These are phyloP conservation scores for Talinum fruticosum DNA, from an alignment of 148 eudicot genomes.

Conservation along the genomic window DNA sequence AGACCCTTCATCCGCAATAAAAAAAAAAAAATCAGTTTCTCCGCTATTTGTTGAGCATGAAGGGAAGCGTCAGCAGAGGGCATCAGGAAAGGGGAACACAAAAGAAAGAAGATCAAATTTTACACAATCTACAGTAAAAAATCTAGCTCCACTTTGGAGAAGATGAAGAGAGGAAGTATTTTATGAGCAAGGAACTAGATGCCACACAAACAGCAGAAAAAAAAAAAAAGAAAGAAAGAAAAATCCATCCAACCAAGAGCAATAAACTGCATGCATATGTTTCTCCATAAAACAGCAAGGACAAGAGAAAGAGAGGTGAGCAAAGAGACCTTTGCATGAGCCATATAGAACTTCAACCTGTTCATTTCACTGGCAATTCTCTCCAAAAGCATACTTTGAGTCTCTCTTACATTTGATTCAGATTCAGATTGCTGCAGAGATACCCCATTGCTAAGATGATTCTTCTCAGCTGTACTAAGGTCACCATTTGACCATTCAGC, in stretches of 20 bases:
- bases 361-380: slow-evolving; percentile 99
- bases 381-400: slow-evolving; percentile 98
- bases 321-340: slow-evolving; percentile 88
- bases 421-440: slow-evolving; percentile 61
- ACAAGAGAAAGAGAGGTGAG: slow-evolving; percentile 27
- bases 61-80: neutral
- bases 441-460: slow-evolving; percentile 59
- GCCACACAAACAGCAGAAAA: too few species aligned
- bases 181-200: neutral
- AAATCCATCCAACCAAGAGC: neutral
- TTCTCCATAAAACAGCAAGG: slow-evolving; percentile 9
- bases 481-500: slow-evolving; percentile 79
- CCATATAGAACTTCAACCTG: slow-evolving; percentile 85
- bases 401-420: slow-evolving; percentile 82
- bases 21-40: neutral
- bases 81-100: neutral
- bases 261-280: neutral
- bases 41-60: neutral
- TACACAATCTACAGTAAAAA: neutral
- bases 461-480: slow-evolving; percentile 38
- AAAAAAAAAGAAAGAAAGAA: too few species aligned
- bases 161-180: neutral
- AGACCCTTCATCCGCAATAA: too few species aligned
- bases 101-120: neutral
- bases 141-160: neutral